Base-by-base conservation (phyloP, 2,329 filamentous ascomycete genomes). In the Berkeleyomyces rouxiae region DNA sequence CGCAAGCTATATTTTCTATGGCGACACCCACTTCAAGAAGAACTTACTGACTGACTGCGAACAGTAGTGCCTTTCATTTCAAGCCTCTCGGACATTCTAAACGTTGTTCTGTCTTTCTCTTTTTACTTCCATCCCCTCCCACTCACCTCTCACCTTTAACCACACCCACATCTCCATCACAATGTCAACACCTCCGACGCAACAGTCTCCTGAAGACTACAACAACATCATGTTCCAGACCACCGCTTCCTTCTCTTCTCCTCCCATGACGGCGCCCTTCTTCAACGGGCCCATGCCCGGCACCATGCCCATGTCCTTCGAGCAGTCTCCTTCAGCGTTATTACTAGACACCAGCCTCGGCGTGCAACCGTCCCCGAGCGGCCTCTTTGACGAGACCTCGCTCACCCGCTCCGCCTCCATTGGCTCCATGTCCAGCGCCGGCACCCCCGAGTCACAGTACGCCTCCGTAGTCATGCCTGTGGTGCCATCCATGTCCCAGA, bases 371-470 rank as follows among this genome's bases (percentile, higher is more conserved):
- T 57, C 44, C 13, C 57, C 44, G 9, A 31, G 16, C 39, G n/a
- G 42, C 13, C n/a, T 36, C 9, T 61, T 57, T 40, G 58, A 61
- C 58, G 62, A 59, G 7, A 37, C 44, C n/a, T 5, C 62, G 11
- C 39, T 63, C 7, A 59, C 62, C 39, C 62, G 62, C 13, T 63
- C 62, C 13, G 58, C 62, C 36, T 60, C 57, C 3, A 53, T 63
- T 23, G 62, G 55, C 40, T 60, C 62, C 11, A 55, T 42, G 37
- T 60, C 62, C 33, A 60, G 40, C 37, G 58, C 58, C 31, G 55
- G 58, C 7, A 60, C 62, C 10, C 62, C 62, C 16, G 47, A 60
- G 16, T 53, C 49, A 3, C 62, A 59, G 16, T 63, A 44, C 40
- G 47, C 62, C 31, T 49, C 57, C 7, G 10, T 63, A 46, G 61